phyloP scores from a whole-genome alignment of 2,329 filamentous ascomycete genomes.

The Tolypocladium pustulatum region DNA sequence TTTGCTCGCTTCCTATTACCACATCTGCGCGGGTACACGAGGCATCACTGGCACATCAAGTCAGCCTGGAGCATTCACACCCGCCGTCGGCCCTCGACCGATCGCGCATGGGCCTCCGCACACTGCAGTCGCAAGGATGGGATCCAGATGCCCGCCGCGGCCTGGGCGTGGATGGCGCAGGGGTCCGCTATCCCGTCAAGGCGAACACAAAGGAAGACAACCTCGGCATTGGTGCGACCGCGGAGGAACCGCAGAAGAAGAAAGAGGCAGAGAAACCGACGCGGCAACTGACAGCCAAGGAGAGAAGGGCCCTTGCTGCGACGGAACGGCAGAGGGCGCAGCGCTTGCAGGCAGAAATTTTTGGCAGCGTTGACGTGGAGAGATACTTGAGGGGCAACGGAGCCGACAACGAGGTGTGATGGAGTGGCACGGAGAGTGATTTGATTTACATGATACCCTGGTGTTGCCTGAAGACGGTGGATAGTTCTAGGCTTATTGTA shows the following conservation, averaged over 20 bases:
- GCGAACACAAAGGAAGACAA: conserved; percentile 61
- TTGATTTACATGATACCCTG: background rate
- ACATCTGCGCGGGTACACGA: conserved; percentile 35
- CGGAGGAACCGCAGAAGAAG: conserved; percentile 23
- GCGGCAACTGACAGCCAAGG: conserved; percentile 48
- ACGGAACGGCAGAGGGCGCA: conserved; percentile 47
- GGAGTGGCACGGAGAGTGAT: background rate
- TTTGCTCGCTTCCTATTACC: conserved; percentile 25
- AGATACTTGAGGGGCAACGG: conserved; percentile 50
- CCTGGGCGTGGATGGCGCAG: conserved; percentile 60
- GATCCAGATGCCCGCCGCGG: conserved; percentile 63
- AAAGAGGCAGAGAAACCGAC: conserved; percentile 39
- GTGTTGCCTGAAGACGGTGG: background rate
- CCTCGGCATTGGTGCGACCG: conserved; percentile 55
- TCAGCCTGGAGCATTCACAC: conserved; percentile 57
- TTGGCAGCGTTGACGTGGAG: conserved; percentile 63
- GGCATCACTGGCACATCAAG: conserved; percentile 59
- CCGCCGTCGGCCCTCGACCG: conserved; percentile 64
- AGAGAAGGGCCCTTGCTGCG: conserved; percentile 32
- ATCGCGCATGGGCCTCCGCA: conserved; percentile 56
- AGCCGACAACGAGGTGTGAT: background rate
- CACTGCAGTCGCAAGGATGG: conserved; percentile 60
- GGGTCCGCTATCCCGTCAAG: conserved; percentile 68
- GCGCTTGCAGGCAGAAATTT: conserved; percentile 60
- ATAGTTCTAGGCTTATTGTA: background rate